phyloP scores from a whole-genome alignment of 2,329 filamentous ascomycete genomes.

The Monosporascus sp. region DNA sequence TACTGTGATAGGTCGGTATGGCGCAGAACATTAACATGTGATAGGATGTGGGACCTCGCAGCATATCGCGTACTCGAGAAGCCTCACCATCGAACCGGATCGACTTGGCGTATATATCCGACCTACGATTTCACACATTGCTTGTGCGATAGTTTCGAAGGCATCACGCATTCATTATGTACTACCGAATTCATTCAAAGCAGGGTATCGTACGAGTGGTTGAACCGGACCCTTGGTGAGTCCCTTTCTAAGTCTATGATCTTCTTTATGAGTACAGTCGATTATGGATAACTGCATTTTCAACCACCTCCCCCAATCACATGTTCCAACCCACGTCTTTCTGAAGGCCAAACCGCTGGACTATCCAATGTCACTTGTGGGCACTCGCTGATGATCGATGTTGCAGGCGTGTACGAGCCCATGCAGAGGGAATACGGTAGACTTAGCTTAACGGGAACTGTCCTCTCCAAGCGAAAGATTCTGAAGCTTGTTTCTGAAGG shows the following conservation, averaged over 20 bases:
- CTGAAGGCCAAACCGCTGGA: no score
- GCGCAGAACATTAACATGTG: neutral
- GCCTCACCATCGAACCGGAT: constrained; percentile 73
- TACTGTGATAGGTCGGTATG: no score
- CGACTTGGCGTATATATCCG: constrained; percentile 88
- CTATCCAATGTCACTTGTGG: no score
- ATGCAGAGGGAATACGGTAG: constrained; percentile 85
- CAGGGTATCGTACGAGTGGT: constrained; percentile 83
- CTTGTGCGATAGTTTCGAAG: constrained; percentile 86
- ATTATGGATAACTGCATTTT: no score
- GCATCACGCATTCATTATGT: constrained; percentile 86
- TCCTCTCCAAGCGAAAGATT: constrained; percentile 82
- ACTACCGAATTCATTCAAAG: constrained; percentile 88
- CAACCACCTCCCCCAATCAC: no score
- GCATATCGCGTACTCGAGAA: constrained; percentile 76
- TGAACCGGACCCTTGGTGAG: constrained; percentile 66
- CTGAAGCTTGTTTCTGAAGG: constrained; percentile 70
- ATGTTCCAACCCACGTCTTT: no score
- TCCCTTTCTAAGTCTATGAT: neutral
- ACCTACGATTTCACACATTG: constrained; percentile 93
- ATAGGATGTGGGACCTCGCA: constrained; percentile 72
- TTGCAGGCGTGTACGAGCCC: constrained; percentile 67
- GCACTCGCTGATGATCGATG: no score
- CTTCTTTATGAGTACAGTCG: no score
- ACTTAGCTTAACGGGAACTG: constrained; percentile 75